Conservation (phyloP, 2,329 filamentous ascomycete genomes). For the Diaporthe nobilis region DNA sequence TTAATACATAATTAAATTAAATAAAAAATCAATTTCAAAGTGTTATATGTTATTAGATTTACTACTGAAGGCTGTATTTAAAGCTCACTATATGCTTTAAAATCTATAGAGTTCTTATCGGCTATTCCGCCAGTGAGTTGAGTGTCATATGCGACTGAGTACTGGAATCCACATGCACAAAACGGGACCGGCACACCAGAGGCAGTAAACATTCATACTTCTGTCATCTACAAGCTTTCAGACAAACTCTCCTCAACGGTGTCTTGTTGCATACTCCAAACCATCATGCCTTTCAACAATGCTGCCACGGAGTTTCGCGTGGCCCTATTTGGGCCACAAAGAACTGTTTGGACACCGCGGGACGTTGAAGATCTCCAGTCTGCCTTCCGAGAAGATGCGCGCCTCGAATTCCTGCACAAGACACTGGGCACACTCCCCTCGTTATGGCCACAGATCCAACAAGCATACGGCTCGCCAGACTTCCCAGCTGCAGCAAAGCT, state of each 20-base stretch:
- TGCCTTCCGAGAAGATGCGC: constrained; percentile 13
- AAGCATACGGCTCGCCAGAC: constrained; percentile 16
- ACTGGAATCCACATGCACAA: background rate
- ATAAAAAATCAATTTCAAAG: background rate
- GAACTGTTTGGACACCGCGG: background rate
- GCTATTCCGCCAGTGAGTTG: background rate
- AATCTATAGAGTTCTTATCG: no score
- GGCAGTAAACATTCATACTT: background rate
- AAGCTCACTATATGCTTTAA: background rate
- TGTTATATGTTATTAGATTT: background rate
- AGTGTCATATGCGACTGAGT: background rate
- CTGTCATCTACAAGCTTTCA: background rate
- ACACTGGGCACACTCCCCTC: background rate
- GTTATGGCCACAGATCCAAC: constrained; percentile 11
- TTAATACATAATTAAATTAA: background rate
- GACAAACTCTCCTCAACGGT: background rate
- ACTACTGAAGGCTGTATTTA: background rate
- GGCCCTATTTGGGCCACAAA: constrained; percentile 22
- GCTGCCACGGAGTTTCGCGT: background rate
- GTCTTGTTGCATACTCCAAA: background rate
- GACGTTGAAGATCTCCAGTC: background rate
- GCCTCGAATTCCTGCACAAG: constrained; percentile 5
- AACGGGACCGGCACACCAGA: background rate
- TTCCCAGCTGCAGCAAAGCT: constrained; percentile 8
- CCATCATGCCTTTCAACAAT: constrained; percentile 25